These are phyloP conservation scores for Colletotrichum sojae DNA, from an alignment of 2,329 filamentous ascomycete species.

Conservation along the genomic window DNA sequence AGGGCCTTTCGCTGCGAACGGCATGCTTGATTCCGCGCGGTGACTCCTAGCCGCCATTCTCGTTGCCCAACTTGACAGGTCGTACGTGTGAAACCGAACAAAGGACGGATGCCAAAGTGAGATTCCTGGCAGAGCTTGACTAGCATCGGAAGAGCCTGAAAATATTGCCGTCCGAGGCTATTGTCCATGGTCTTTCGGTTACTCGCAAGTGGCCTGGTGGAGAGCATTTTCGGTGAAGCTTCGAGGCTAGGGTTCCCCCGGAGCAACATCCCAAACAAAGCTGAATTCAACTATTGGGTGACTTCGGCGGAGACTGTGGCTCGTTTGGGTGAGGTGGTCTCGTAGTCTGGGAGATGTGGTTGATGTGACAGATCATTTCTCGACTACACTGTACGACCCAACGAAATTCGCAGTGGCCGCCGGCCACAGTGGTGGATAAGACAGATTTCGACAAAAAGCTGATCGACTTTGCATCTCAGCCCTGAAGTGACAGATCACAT, in stretches of 20 bases:
- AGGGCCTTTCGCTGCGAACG: neutral
- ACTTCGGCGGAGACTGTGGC: neutral
- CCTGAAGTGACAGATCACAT: constrained; percentile 32
- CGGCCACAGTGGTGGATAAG: neutral
- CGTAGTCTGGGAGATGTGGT: constrained; percentile 17
- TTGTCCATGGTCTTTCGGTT: too few relatives aligned
- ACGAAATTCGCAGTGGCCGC: constrained; percentile 10
- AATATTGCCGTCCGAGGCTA: too few relatives aligned
- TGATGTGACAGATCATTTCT: constrained; percentile 32
- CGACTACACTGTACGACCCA: neutral
- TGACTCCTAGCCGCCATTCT: neutral
- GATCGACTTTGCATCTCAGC: constrained; percentile 35
- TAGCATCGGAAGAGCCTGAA: neutral
- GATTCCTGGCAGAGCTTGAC: neutral
- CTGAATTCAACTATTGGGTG: constrained; percentile 1
- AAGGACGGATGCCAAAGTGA: neutral
- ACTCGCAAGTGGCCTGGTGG: neutral
- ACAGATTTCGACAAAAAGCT: constrained; percentile 17
- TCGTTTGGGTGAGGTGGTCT: constrained; percentile 10
- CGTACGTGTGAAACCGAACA: neutral
- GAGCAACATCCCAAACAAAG: neutral
- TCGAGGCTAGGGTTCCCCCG: constrained; percentile 4
- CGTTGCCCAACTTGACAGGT: constrained; percentile 12
- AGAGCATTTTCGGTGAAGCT: constrained; percentile 4
- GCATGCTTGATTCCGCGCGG: constrained; percentile 9